Base-by-base conservation (phyloP, 2,329 filamentous ascomycete species). In the Claviceps sorghi region DNA sequence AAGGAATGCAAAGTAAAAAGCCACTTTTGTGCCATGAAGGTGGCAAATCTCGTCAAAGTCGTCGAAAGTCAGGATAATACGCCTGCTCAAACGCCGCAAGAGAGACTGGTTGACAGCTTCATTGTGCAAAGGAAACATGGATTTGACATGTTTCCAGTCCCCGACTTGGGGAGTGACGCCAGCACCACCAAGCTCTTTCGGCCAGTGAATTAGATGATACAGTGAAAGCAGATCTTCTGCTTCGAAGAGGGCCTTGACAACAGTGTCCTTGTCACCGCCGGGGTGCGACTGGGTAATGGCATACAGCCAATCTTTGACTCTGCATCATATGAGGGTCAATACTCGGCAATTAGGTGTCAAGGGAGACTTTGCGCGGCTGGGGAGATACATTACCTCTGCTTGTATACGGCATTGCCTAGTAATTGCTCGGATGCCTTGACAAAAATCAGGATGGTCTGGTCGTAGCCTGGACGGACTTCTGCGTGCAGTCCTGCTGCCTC, bases 1-100 rank as follows among this genome's bases (percentile, higher is more conserved):
- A 26, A 86, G 83, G 59, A 89, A 90, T n/a, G 84, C 84, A 62
- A 88, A 90, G 66, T 90, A 90, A 61, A 86, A 89, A 3, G 83
- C 86, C 51, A 65, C 64, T 66, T 83, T 82, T 55, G 82, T 72
- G 9, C 82, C 83, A 59, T 82, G 79, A 3, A 82, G 65, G 55
- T 83, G 70, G 10, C 81, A 73, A 47, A 85, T 80, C 10, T 70
- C 65, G 59, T 84, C 81, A 4, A 84, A 66, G 55, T 79, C 70
- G 38, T 74, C 66, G 10, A 67, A 55, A 7, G 68, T 73, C 22
- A 82, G 62, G 46, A 79, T 70, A 0, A 79, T 62, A 38, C 70
- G 72, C 54, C 68, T 73, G 60, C 77, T 79, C 59, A 81, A 71
- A 55, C 77, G 73, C n/a, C 73, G 68, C 19, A 85, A 67, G 53